Conservation (phyloP, 768 basidiomycete species). For the Candolleomyces aberdarensis region DNA sequence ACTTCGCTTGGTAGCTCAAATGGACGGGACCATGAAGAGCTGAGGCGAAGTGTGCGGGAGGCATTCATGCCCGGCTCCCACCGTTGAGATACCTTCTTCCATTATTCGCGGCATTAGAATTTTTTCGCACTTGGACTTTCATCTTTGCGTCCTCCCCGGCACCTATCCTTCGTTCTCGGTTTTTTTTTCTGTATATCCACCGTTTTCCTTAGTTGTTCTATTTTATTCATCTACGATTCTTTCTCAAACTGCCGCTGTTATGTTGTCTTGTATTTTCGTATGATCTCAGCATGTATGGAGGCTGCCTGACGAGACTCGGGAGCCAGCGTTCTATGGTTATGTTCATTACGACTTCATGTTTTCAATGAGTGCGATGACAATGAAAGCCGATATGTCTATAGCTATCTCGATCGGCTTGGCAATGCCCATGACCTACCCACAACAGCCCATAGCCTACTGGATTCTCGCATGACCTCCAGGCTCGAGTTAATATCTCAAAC, state of each 20-base stretch:
- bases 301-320: neutral
- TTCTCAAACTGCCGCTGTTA: neutral
- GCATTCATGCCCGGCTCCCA: slow-evolving; percentile 71
- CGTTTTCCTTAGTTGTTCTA: neutral
- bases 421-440: too few relatives aligned
- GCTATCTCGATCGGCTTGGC: too few relatives aligned
- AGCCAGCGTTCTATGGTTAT: neutral
- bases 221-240: slow-evolving; percentile 1
- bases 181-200: slow-evolving; percentile 8
- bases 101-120: slow-evolving; percentile 9
- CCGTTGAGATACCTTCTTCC: slow-evolving; percentile 31
- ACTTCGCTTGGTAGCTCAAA: slow-evolving; percentile 64
- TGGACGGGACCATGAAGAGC: slow-evolving; percentile 72
- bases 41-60: slow-evolving; percentile 78
- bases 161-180: slow-evolving; percentile 13
- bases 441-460: too few relatives aligned
- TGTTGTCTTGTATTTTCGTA: slow-evolving; percentile 2
- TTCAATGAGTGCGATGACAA: too few relatives aligned
- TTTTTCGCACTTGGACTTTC: slow-evolving; percentile 13
- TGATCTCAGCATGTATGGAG: neutral
- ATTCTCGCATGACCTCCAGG: too few relatives aligned
- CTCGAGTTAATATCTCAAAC: too few relatives aligned
- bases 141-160: slow-evolving; percentile 4
- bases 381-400: too few relatives aligned
- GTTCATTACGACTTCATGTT: neutral